phyloP scores from a whole-genome alignment of 306 rosid genomes.

The Carpinus fangiana region DNA sequence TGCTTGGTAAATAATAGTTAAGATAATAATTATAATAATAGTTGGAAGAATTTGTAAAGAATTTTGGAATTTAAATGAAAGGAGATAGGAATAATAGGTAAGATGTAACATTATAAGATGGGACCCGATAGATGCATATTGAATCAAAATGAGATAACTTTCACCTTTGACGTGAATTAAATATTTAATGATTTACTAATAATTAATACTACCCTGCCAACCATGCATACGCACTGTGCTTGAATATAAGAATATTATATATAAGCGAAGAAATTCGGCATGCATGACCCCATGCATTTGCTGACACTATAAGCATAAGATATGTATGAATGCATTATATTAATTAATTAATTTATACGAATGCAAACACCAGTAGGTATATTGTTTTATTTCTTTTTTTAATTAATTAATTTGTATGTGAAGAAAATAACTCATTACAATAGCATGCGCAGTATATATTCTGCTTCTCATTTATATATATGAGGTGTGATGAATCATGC shows the following conservation, averaged over 20 bases:
- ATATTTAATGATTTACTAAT: background rate
- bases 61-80: background rate
- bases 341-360: background rate
- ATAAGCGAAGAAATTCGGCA: slow-evolving; percentile 17
- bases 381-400: background rate
- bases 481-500: background rate
- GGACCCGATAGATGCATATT: slow-evolving; percentile 12
- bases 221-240: slow-evolving; percentile 21
- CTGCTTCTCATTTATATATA: background rate
- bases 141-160: slow-evolving; percentile 11
- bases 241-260: background rate
- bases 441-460: background rate
- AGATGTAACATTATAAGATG: slow-evolving; percentile 12
- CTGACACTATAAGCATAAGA: slow-evolving; percentile 1
- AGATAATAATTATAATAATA: background rate
- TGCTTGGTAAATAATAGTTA: background rate
- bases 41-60: slow-evolving; percentile 15
- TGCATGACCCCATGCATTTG: slow-evolving; percentile 8
- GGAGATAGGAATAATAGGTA: background rate
- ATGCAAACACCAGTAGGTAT: background rate
- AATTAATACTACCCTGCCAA: slow-evolving; percentile 19
- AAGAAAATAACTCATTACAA: background rate
- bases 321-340: background rate
- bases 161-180: slow-evolving; percentile 23
- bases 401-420: background rate